A percentile compares a stretch with the other conserved stretches of the same genome.
These are phyloP conservation scores for Ascochyta clinopodiicola DNA, from an alignment of 2,329 filamentous ascomycete genomes.

Conservation along the genomic window DNA sequence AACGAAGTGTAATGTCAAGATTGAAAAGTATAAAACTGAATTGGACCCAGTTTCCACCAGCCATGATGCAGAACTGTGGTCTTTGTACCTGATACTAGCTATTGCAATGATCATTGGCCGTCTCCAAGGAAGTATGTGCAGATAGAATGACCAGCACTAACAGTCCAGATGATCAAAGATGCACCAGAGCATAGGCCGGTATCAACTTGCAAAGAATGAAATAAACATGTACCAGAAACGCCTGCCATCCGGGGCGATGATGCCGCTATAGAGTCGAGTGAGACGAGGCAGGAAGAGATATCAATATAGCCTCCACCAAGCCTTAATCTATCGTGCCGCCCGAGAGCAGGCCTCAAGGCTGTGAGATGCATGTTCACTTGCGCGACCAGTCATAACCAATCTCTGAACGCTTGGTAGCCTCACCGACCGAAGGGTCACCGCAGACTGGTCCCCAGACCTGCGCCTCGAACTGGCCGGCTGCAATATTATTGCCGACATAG, in stretches of 20 bases:
- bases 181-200: background rate
- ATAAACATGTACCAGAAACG: background rate
- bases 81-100: background rate
- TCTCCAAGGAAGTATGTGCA: background rate
- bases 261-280: background rate
- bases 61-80: background rate
- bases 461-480: slow-evolving; percentile 33
- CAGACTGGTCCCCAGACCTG: slow-evolving; percentile 45
- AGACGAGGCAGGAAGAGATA: background rate
- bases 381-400: slow-evolving; percentile 27
- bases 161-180: slow-evolving; percentile 12
- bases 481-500: slow-evolving; percentile 42
- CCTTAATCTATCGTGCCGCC: background rate
- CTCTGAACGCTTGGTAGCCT: slow-evolving; percentile 24
- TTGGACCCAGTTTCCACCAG: no score
- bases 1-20: no score
- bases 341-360: no score
- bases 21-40: no score
- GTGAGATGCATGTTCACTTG: background rate
- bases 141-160: background rate
- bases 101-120: background rate
- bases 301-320: no score
- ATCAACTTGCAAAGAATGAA: background rate
- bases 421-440: slow-evolving; percentile 26
- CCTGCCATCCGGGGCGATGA: background rate